Conservation (phyloP, 192 early-diverging fungal species). For the Podila horticola region DNA sequence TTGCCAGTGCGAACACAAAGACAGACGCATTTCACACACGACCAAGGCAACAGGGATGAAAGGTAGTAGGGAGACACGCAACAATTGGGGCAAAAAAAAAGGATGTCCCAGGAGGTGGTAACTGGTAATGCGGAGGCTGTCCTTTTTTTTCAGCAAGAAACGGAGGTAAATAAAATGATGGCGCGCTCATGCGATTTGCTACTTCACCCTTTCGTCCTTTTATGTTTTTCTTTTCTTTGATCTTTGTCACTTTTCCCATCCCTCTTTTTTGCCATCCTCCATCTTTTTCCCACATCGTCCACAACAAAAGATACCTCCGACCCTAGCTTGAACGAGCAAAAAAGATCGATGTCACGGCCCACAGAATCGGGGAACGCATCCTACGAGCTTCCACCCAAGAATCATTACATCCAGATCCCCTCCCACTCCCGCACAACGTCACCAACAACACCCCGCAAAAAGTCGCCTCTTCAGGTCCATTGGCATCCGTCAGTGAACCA, state of each 20-base stretch:
- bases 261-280: background rate
- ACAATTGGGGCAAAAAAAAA: too few species aligned
- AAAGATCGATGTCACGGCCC: background rate
- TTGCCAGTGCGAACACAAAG: too few species aligned
- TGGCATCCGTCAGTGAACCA: slow-evolving; percentile 50
- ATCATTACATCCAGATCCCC: background rate
- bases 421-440: background rate
- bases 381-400: background rate
- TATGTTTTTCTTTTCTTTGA: background rate
- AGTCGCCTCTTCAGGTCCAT: slow-evolving; percentile 28
- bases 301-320: background rate
- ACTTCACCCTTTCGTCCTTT: background rate
- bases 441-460: background rate
- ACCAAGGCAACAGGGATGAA: too few species aligned
- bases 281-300: background rate
- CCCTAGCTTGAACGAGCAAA: background rate
- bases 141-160: too few species aligned
- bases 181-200: background rate
- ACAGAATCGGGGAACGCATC: background rate
- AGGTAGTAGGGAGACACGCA: too few species aligned
- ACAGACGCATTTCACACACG: too few species aligned
- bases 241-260: background rate
- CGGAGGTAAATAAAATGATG: too few species aligned
- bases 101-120: too few species aligned
- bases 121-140: too few species aligned